Evolutionary conservation across 2,329 filamentous ascomycete species (phyloP).

Genomic region (Ceratocystis cubensis): DNA sequence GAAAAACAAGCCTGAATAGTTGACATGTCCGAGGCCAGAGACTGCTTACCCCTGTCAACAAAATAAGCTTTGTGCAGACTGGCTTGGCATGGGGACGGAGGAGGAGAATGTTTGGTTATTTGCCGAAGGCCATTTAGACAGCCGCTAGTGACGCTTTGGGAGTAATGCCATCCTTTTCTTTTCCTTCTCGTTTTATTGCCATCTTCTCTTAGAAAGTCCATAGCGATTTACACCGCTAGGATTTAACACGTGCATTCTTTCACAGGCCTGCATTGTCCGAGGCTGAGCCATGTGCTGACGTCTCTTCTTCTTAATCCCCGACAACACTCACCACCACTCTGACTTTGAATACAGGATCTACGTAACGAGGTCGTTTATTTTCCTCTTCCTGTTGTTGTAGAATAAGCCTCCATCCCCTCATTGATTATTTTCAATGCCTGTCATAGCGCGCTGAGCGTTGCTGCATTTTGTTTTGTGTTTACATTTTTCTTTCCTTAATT

Average conservation of each 20-base stretch:
- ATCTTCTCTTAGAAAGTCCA: too few relatives aligned
- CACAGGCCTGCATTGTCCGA: neutral
- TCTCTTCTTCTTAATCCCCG: too few relatives aligned
- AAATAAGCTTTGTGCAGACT: slow-evolving; percentile 4
- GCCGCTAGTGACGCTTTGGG: neutral
- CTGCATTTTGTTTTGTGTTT: neutral
- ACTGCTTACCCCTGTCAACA: neutral
- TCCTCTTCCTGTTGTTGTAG: too few relatives aligned
- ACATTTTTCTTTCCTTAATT: neutral
- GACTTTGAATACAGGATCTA: too few relatives aligned
- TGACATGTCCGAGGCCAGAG: neutral
- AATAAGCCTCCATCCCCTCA: too few relatives aligned
- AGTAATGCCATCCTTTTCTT: neutral
- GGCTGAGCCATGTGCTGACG: neutral
- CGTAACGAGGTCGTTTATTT: too few relatives aligned
- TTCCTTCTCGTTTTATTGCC: too few relatives aligned
- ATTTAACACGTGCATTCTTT: neutral
- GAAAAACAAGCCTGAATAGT: neutral
- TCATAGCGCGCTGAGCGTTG: too few relatives aligned
- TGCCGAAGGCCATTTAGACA: neutral
- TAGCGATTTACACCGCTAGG: neutral
- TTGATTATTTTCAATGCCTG: too few relatives aligned
- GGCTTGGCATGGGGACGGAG: neutral
- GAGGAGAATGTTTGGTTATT: neutral
- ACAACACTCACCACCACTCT: too few relatives aligned